Conservation (phyloP, 2,329 filamentous ascomycete genomes). For the Verticillium isaacii region DNA sequence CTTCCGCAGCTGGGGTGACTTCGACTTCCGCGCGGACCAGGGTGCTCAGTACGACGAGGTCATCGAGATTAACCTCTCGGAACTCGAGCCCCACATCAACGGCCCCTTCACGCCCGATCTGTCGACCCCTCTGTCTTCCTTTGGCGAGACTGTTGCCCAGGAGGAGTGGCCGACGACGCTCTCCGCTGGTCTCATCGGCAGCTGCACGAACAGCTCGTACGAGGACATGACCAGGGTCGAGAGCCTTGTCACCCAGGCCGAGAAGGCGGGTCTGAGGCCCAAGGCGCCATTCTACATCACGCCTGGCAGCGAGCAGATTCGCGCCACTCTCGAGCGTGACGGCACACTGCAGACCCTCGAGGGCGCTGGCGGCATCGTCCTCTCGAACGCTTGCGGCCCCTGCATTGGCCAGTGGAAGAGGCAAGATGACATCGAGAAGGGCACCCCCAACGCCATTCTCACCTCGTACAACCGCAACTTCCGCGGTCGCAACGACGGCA, state of each 20-base stretch:
- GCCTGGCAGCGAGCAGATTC: conserved; percentile 93
- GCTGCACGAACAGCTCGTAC: conserved; percentile 98
- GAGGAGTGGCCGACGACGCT: conserved; percentile 90
- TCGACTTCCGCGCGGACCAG: conserved; percentile 65
- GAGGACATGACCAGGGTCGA: conserved; percentile 97
- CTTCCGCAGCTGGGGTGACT: conserved; percentile 11
- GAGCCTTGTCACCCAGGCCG: conserved; percentile 86
- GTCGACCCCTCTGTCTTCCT: conserved; percentile 85
- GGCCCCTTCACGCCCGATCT: conserved; percentile 95
- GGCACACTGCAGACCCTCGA: conserved; percentile 82
- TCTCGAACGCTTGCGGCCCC: conserved; percentile 92
- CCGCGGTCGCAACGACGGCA: conserved; percentile 93
- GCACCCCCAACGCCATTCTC: conserved; percentile 87
- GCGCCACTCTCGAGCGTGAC: conserved; percentile 87
- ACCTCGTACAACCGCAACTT: conserved; percentile 99
- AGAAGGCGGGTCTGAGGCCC: conserved; percentile 82
- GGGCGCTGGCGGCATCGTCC: conserved; percentile 78
- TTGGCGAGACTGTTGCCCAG: conserved; percentile 76
- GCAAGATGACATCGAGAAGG: conserved; percentile 78
- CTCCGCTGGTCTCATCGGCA: conserved; percentile 90
- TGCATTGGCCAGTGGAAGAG: conserved; percentile 96
- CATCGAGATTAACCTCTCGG: conserved; percentile 84
- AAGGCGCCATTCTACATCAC: conserved; percentile 93
- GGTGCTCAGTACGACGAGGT: conserved; percentile 85
- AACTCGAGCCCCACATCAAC: conserved; percentile 93